Conservation (phyloP, 768 basidiomycete genomes). For the Inosperma sp. region DNA sequence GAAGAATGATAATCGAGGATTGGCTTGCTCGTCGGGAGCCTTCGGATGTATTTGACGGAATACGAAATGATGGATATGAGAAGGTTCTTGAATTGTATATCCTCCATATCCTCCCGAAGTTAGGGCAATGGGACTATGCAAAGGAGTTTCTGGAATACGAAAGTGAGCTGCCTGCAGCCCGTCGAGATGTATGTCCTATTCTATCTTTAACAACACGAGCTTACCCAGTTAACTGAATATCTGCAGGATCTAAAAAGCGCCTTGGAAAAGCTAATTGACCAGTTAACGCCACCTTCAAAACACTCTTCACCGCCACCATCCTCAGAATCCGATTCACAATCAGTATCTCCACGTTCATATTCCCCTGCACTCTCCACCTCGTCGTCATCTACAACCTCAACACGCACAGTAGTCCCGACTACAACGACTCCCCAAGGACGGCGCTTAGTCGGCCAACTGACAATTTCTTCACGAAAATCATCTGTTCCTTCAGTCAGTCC, state of each 20-base stretch:
- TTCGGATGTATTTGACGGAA: slow-evolving; percentile 24
- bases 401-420: slow-evolving; percentile 68
- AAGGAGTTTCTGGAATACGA: slow-evolving; percentile 73
- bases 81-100: slow-evolving; percentile 76
- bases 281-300: slow-evolving; percentile 30
- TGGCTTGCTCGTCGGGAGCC: slow-evolving; percentile 65
- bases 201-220: slow-evolving; percentile 6
- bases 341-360: slow-evolving; percentile 35
- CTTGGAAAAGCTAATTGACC: slow-evolving; percentile 38
- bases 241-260: slow-evolving; percentile 37
- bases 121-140: slow-evolving; percentile 79
- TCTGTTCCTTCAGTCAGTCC: slow-evolving; percentile 35
- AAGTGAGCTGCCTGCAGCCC: slow-evolving; percentile 48
- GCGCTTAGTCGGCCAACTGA: slow-evolving; percentile 21
- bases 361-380: slow-evolving; percentile 55
- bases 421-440: slow-evolving; percentile 35
- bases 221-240: slow-evolving; percentile 4
- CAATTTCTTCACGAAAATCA: slow-evolving; percentile 25
- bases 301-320: slow-evolving; percentile 17
- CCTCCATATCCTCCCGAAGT: slow-evolving; percentile 62
- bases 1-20: slow-evolving; percentile 65
- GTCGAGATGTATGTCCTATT: slow-evolving; percentile 45
- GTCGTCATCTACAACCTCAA: slow-evolving; percentile 67
- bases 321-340: slow-evolving; percentile 21
- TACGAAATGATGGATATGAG: slow-evolving; percentile 54